phyloP scores from a whole-genome alignment of 495 filamentous ascomycete genomes.

The Podospora didyma region DNA sequence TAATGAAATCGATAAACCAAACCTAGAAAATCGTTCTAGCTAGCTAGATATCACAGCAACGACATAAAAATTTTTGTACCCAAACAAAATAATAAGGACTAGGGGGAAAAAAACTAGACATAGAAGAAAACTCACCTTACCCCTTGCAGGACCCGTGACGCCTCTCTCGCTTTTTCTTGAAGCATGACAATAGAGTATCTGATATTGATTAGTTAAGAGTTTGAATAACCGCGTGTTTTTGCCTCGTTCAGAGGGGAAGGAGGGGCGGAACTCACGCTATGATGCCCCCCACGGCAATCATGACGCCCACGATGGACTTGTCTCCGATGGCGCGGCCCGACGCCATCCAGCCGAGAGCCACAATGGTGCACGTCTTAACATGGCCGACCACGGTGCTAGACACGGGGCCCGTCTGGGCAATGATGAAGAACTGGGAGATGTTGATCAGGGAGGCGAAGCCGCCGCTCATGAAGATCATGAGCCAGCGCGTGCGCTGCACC shows the following conservation, averaged over 20 bases:
- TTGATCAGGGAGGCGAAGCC: constrained; percentile 65
- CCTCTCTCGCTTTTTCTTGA: constrained; percentile 21
- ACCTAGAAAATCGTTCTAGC: too few species aligned
- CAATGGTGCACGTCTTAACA: constrained; percentile 57
- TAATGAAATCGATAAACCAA: too few species aligned
- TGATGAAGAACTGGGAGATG: constrained; percentile 71
- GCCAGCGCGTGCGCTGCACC: constrained; percentile 47
- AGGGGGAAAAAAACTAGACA: too few species aligned
- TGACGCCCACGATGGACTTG: constrained; percentile 48
- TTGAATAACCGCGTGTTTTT: neutral
- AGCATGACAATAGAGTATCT: constrained; percentile 55
- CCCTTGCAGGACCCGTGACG: neutral
- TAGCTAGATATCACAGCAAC: too few species aligned
- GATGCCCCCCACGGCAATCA: constrained; percentile 53
- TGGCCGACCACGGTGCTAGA: constrained; percentile 71
- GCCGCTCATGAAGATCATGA: constrained; percentile 56
- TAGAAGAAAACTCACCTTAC: neutral
- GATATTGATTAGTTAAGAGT: constrained; percentile 1
- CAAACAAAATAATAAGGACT: constrained; percentile 12
- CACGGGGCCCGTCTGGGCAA: constrained; percentile 64
- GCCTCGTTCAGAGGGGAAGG: neutral
- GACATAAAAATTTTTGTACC: too few species aligned
- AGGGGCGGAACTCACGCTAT: constrained; percentile 34
- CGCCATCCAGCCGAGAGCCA: constrained; percentile 52
- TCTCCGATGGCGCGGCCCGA: constrained; percentile 50